Evolutionary conservation across 1,139 yeast species (phyloP).

Genomic region (Candida sp.): DNA sequence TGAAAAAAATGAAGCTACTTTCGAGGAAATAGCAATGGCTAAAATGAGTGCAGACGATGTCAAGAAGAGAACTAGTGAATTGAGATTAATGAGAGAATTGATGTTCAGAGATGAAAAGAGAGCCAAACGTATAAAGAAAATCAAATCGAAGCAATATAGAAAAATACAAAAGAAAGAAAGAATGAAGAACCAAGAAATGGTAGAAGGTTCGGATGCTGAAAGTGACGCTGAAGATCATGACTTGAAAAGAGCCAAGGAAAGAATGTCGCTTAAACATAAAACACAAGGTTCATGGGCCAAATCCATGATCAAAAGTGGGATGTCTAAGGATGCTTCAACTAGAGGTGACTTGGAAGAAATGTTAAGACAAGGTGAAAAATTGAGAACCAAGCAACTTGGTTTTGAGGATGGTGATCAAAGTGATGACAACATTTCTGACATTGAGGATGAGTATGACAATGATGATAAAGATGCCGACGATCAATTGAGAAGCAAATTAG

Average conservation of each 20-base stretch:
- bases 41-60: slow-evolving; percentile 80
- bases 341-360: slow-evolving; percentile 92
- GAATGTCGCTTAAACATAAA: slow-evolving; percentile 90
- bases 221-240: slow-evolving; percentile 64
- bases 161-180: slow-evolving; percentile 85
- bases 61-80: slow-evolving; percentile 72
- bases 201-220: slow-evolving; percentile 58
- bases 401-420: slow-evolving; percentile 52
- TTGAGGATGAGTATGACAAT: slow-evolving; percentile 44
- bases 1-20: slow-evolving; percentile 73
- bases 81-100: slow-evolving; percentile 89
- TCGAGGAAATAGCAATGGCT: slow-evolving; percentile 86
- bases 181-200: slow-evolving; percentile 61
- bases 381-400: slow-evolving; percentile 74
- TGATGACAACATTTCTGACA: slow-evolving; percentile 48
- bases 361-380: slow-evolving; percentile 81
- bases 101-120: slow-evolving; percentile 94
- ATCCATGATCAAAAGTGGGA: slow-evolving; percentile 84
- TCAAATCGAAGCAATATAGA: slow-evolving; percentile 87
- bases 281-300: slow-evolving; percentile 90
- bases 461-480: slow-evolving; percentile 30
- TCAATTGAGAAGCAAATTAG: slow-evolving; percentile 41
- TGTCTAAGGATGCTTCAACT: slow-evolving; percentile 80
- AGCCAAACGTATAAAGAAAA: slow-evolving; percentile 88
- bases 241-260: slow-evolving; percentile 76